These are phyloP conservation scores for Daphne laureola DNA, from an alignment of 441 rosid genomes.

Conservation along the genomic window DNA sequence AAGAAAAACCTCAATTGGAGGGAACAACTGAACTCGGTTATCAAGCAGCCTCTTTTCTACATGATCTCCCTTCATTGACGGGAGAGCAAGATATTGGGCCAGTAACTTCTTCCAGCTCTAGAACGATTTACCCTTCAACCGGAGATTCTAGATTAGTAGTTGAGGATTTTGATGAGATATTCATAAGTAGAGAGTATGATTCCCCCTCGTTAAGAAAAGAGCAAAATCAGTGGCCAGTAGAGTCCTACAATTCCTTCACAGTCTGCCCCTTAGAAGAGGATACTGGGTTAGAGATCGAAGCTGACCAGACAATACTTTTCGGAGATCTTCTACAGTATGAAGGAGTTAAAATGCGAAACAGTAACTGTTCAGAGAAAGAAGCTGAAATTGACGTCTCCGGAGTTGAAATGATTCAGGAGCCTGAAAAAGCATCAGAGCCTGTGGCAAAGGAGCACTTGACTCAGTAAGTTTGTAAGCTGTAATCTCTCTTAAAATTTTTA, in stretches of 20 bases:
- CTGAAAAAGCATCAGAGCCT: too few species aligned
- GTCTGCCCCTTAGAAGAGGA: too few species aligned
- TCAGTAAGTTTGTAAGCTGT: too few species aligned
- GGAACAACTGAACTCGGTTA: conserved; percentile 13
- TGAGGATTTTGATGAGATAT: conserved; percentile 11
- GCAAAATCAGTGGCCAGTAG: too few species aligned
- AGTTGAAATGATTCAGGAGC: not conserved
- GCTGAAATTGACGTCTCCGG: conserved; percentile 21
- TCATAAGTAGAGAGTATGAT: conserved; percentile 13
- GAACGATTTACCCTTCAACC: conserved; percentile 14
- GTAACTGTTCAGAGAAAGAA: conserved; percentile 16
- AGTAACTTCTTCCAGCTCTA: conserved; percentile 15
- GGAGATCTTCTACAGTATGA: conserved; percentile 18
- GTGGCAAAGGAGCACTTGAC: too few species aligned
- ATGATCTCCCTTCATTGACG: conserved; percentile 16
- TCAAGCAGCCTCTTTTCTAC: conserved; percentile 23
- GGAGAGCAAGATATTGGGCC: conserved; percentile 19
- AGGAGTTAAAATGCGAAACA: conserved; percentile 11
- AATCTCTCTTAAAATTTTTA: not conserved
- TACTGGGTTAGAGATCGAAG: too few species aligned
- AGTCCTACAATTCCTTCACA: too few species aligned
- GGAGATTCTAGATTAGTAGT: conserved; percentile 19
- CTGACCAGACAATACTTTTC: too few species aligned
- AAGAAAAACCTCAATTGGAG: conserved; percentile 16
- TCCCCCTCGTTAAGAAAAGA: too few species aligned